phyloP scores from a whole-genome alignment of 805 yeast genomes.

The Starmerella bombi region DNA sequence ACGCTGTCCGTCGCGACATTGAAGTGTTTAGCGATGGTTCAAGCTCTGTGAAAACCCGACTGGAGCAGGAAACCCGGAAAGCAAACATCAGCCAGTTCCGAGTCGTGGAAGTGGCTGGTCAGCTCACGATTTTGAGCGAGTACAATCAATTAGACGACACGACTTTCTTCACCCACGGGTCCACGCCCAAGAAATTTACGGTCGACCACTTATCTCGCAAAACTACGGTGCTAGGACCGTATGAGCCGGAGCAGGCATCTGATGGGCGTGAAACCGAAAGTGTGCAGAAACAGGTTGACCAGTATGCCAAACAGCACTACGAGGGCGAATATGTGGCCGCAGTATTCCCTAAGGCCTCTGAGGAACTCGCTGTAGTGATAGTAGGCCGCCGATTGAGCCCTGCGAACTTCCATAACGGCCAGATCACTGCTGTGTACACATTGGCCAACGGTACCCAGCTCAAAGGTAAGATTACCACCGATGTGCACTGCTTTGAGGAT shows the following conservation, averaged over 20 bases:
- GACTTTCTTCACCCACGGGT: constrained; percentile 23
- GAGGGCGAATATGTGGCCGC: constrained; percentile 32
- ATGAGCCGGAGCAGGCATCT: constrained; percentile 6
- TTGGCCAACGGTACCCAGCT: constrained; percentile 31
- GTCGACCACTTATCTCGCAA: constrained; percentile 23
- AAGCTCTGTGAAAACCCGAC: constrained; percentile 12
- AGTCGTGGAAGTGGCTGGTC: constrained; percentile 17
- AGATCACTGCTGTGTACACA: constrained; percentile 62
- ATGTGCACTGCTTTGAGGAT: constrained; percentile 88
- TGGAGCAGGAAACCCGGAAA: constrained; percentile 27
- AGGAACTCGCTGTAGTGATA: constrained; percentile 36
- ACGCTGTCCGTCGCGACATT: constrained; percentile 33
- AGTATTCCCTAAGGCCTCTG: constrained; percentile 30
- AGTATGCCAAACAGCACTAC: constrained; percentile 52
- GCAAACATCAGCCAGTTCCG: constrained; percentile 30
- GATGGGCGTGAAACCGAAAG: constrained; percentile 4
- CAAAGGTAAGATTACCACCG: constrained; percentile 46
- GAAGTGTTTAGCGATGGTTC: constrained; percentile 20
- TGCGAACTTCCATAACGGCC: constrained; percentile 76
- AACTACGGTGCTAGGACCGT: constrained; percentile 9
- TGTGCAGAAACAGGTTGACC: constrained; percentile 27
- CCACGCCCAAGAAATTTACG: constrained; percentile 20
- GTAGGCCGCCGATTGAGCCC: constrained; percentile 62
- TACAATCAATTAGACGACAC: constrained; percentile 15
- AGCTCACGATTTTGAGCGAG: constrained; percentile 16